Evolutionary conservation across 108 stramenopile genomes (phyloP).

Genomic region (Tribonema minus): DNA sequence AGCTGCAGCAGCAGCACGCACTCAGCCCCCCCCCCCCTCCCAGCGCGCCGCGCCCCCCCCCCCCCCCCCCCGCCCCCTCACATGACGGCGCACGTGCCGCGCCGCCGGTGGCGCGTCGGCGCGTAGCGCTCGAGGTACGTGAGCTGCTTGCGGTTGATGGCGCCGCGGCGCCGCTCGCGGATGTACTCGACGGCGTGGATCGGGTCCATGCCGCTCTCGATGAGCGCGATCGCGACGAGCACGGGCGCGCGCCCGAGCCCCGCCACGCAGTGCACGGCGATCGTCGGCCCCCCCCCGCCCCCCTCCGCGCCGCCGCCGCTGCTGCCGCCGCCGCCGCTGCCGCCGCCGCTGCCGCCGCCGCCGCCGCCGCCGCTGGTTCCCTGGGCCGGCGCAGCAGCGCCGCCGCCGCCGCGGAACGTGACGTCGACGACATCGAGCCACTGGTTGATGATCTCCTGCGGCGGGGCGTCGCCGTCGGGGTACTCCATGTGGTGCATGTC

Average conservation of each 20-base stretch:
- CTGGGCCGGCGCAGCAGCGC: not conserved
- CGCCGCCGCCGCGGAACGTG: constrained; percentile 53
- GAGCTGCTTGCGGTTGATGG: constrained; percentile 90
- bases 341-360: not conserved
- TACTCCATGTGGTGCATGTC: constrained; percentile 84
- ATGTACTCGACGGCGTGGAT: constrained; percentile 85
- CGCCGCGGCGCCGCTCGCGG: constrained; percentile 77
- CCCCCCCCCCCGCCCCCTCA: no score
- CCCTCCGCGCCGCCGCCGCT: not conserved
- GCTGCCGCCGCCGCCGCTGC: not conserved
- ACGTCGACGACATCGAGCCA: constrained; percentile 82
- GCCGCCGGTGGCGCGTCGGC: constrained; percentile 7
- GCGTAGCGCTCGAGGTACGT: constrained; percentile 81
- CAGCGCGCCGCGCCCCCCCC: no score
- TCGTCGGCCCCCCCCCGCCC: constrained; percentile 40
- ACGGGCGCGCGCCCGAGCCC: constrained; percentile 96
- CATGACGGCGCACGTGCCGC: constrained; percentile 27
- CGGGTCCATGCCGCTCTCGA: constrained; percentile 87
- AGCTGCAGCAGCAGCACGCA: no score
- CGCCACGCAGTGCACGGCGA: constrained; percentile 98
- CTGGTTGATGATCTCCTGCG: constrained; percentile 69
- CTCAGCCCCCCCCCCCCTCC: no score
- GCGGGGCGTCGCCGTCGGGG: constrained; percentile 76
- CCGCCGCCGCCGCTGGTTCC: not conserved
- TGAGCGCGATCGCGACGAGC: constrained; percentile 90